These are phyloP conservation scores for Septoria petroselini DNA, from an alignment of 2,329 filamentous ascomycete genomes.

Conservation along the genomic window DNA sequence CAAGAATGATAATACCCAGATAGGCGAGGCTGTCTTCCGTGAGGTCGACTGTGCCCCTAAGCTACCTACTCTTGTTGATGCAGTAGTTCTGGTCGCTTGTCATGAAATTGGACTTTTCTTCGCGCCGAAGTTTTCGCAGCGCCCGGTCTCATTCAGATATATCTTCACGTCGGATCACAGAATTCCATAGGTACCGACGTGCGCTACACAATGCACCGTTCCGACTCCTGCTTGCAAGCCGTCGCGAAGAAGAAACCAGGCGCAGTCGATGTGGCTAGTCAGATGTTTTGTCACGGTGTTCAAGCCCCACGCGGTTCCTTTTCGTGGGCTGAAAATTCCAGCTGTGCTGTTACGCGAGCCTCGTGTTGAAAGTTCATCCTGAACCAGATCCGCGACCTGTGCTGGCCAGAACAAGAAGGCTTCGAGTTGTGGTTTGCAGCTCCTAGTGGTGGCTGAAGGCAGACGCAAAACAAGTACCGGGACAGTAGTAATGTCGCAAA, in stretches of 20 bases:
- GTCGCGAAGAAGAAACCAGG: neutral
- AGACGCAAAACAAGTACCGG: neutral
- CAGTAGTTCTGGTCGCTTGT: too few relatives aligned
- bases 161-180: too few relatives aligned
- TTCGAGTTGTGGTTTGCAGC: neutral
- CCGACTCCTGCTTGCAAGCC: neutral
- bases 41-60: too few relatives aligned
- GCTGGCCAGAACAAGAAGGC: neutral
- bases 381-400: neutral
- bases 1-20: too few relatives aligned
- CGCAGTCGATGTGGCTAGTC: neutral
- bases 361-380: slow-evolving; percentile 1
- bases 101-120: too few relatives aligned
- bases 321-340: neutral
- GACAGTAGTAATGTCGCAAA: too few relatives aligned
- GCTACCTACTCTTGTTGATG: too few relatives aligned
- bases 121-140: too few relatives aligned
- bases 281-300: neutral
- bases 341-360: neutral
- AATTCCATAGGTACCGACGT: too few relatives aligned
- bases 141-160: too few relatives aligned
- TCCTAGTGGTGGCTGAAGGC: neutral
- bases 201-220: too few relatives aligned
- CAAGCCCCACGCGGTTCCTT: neutral
- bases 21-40: too few relatives aligned